Conservation (phyloP, 768 basidiomycete species). For the Russula sp. region DNA sequence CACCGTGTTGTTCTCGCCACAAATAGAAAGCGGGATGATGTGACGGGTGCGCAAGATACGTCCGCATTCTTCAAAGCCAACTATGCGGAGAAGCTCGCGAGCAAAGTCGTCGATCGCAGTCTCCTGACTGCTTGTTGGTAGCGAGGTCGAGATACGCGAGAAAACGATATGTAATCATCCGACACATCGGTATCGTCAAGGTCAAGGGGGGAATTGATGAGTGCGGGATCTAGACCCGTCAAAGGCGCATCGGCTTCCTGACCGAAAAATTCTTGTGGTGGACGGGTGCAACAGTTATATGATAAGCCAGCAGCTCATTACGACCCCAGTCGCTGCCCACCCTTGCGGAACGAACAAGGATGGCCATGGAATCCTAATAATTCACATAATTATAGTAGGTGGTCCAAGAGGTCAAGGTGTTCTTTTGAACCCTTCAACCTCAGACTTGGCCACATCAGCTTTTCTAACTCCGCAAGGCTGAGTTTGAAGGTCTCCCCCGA, state of each 20-base stretch:
- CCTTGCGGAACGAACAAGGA: not conserved
- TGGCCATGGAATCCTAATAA: not conserved
- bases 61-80: not conserved
- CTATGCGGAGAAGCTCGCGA: not conserved
- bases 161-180: not conserved
- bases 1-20: not conserved
- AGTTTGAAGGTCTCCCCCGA: no score
- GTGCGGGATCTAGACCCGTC: not conserved
- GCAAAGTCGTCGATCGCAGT: not conserved
- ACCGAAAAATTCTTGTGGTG: not conserved
- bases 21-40: not conserved
- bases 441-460: no score
- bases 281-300: not conserved
- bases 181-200: not conserved
- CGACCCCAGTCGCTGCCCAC: no score
- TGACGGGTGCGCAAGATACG: not conserved
- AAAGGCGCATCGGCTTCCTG: not conserved
- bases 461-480: no score
- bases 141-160: conserved; percentile 1
- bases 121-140: not conserved
- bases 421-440: no score
- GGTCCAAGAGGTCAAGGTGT: no score
- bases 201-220: not conserved
- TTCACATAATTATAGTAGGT: no score
- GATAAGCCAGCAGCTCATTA: not conserved